Percentiles rank a stretch among this genome's conserved stretches.
Conservation (phyloP, 1,284 basidiomycete species). For the Rhodotorula sp. region DNA sequence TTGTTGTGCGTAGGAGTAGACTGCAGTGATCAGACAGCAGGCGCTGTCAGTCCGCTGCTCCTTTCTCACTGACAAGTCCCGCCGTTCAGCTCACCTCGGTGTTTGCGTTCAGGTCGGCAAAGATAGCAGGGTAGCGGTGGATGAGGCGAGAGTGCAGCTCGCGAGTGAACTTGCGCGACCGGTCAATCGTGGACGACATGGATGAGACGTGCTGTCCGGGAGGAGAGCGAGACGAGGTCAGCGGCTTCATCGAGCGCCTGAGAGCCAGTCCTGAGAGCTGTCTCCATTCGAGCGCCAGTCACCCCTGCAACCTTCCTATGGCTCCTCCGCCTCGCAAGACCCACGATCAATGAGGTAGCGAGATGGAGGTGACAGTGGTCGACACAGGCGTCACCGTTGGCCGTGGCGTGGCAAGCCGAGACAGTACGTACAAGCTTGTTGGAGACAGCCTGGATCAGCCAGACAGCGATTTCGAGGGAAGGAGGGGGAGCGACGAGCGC, state of each 20-base stretch:
- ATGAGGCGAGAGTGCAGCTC: conserved; percentile 25
- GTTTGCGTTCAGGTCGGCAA: conserved; percentile 14
- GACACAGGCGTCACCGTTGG: too few species aligned
- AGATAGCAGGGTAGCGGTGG: conserved; percentile 28
- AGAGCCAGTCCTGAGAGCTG: too few species aligned
- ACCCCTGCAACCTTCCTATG: too few species aligned
- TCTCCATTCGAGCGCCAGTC: too few species aligned
- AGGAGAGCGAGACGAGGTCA: neutral
- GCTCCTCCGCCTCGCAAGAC: too few species aligned
- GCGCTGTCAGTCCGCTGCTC: neutral
- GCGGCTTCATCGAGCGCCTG: too few species aligned
- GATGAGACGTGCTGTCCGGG: neutral
- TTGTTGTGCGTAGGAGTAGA: neutral
- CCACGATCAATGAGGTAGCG: neutral
- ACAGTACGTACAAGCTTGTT: neutral
- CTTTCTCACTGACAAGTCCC: too few species aligned
- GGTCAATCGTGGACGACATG: neutral
- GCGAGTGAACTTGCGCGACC: conserved; percentile 18
- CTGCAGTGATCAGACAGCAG: neutral
- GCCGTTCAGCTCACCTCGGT: too few species aligned
- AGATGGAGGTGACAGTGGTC: neutral
- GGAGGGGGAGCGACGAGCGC: too few species aligned
- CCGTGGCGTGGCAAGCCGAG: too few species aligned
- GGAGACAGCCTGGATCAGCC: too few species aligned
- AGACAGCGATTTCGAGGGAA: too few species aligned